These are phyloP conservation scores for Limnanthes douglasii DNA, from an alignment of 345 rosid genomes.

Conservation along the genomic window DNA sequence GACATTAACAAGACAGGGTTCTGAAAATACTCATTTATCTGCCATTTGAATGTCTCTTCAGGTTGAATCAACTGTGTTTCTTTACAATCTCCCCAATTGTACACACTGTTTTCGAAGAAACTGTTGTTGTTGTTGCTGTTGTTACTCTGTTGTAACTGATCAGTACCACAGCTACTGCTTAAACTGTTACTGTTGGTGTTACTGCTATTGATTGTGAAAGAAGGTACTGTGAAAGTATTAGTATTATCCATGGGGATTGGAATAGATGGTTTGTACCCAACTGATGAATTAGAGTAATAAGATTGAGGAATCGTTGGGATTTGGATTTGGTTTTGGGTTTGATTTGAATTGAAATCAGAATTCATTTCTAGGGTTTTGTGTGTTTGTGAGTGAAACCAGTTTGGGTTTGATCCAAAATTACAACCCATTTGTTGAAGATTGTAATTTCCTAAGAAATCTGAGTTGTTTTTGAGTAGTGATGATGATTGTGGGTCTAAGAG, in stretches of 20 bases:
- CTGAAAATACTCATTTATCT: conserved; percentile 31
- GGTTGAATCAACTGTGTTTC: too few relatives aligned
- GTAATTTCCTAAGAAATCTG: conserved; percentile 21
- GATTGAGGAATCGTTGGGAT: conserved; percentile 18
- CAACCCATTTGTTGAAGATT: conserved; percentile 24
- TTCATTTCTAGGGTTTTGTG: conserved; percentile 18
- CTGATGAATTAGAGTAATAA: conserved; percentile 12
- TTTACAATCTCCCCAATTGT: conserved; percentile 70
- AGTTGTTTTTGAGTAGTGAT: conserved; percentile 13
- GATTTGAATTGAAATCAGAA: conserved; percentile 11
- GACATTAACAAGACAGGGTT: conserved; percentile 33
- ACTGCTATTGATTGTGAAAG: conserved; percentile 12
- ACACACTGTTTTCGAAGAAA: conserved; percentile 31
- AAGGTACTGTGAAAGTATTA: conserved; percentile 13
- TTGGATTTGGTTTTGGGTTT: too few relatives aligned
- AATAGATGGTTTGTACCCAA: conserved; percentile 24
- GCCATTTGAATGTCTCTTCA: conserved; percentile 28
- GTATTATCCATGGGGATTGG: conserved; percentile 16
- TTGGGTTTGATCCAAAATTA: conserved; percentile 17
- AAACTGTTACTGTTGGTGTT: conserved; percentile 19
- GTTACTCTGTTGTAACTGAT: conserved; percentile 27
- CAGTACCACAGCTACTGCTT: conserved; percentile 17
- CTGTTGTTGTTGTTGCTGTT: conserved; percentile 34
- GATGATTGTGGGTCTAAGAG: conserved; percentile 15
- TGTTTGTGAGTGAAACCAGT: conserved; percentile 22